Base-by-base conservation (phyloP, 805 yeast genomes). In the Cyberlindnera samutprakarnensis region DNA sequence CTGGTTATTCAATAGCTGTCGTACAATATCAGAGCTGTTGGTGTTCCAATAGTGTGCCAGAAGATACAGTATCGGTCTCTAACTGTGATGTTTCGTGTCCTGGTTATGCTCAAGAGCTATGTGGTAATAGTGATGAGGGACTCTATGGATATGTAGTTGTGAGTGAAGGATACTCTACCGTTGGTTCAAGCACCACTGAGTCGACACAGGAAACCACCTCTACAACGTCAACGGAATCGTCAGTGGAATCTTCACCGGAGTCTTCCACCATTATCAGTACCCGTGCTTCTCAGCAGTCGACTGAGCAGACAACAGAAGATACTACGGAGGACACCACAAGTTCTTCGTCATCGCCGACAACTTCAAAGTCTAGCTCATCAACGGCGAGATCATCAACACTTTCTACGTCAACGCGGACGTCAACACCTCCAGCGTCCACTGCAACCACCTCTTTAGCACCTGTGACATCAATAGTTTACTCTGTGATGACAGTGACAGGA, bases 41-140 rank as follows among this genome's bases (percentile, higher is more conserved):
- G 78, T 78, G 86, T 48, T 64, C 82, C 6, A 64, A 76, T 44
- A 39, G 46, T 7, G 52, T 65, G 14, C 84, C 85, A 0, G 59
- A 47, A 2, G 42, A 49, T 13, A 61, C 75, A 0, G 59, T 58
- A 0, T 39, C 46, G 18, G 24, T 59, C 9, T 28, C 44, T 11
- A 29, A 44, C 7, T 67, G 73, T 39, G 38, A 50, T 22, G 57
- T 48, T 10, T 28, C 38, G 13, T 68, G 74, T 43, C 70, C 72
- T 1, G 74, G 74, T 0, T 68, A 47, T 37, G 61, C 61, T 0
- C n/a, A 30, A 2, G 72, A 68, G 38, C 42, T 39, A 19, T 68
- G 74, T 42, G 74, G 74, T 8, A 59, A 57, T 41, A 23, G 57
- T 4, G 51, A 51, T 4, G 37, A 58, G 24, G 72, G 70, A 1